Evolutionary conservation across 257 asterid genomes (phyloP).

Genomic region (Nyctanthes arbortristis): DNA sequence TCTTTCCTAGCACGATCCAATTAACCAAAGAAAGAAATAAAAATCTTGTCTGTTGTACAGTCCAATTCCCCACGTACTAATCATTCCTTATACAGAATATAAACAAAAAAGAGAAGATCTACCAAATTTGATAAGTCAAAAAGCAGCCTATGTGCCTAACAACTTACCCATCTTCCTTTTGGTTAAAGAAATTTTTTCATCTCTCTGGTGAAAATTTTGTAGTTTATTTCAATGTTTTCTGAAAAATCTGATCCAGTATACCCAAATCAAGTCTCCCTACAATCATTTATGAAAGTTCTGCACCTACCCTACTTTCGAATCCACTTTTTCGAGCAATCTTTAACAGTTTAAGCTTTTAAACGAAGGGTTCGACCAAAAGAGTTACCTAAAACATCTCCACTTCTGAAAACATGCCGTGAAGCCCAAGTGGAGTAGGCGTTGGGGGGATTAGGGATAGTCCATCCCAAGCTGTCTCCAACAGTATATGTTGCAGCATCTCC

Average conservation of each 20-base stretch:
- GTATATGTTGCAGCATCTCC: slow-evolving; percentile 46
- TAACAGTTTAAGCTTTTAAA: neutral
- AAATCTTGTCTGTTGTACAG: neutral
- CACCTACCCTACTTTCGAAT: too few species aligned
- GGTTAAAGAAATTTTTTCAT: too few species aligned
- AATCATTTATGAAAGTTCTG: neutral
- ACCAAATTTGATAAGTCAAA: too few species aligned
- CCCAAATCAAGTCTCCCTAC: neutral
- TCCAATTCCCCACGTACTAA: neutral
- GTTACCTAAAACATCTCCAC: slow-evolving; percentile 55
- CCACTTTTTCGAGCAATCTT: too few species aligned
- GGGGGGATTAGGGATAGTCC: slow-evolving; percentile 47
- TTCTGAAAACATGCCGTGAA: slow-evolving; percentile 35
- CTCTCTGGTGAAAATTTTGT: neutral
- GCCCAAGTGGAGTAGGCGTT: slow-evolving; percentile 46
- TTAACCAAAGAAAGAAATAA: neutral
- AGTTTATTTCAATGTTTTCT: neutral
- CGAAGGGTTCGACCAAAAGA: too few species aligned
- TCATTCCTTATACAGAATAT: too few species aligned
- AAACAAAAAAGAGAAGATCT: too few species aligned
- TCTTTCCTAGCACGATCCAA: too few species aligned
- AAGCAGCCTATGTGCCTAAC: too few species aligned
- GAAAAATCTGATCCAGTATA: neutral
- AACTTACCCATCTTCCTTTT: too few species aligned
- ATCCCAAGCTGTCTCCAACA: slow-evolving; percentile 57